Percentiles rank a stretch among this genome's conserved stretches.
phyloP scores from a whole-genome alignment of 495 filamentous ascomycete species.

The Aspergillus homomorphus region DNA sequence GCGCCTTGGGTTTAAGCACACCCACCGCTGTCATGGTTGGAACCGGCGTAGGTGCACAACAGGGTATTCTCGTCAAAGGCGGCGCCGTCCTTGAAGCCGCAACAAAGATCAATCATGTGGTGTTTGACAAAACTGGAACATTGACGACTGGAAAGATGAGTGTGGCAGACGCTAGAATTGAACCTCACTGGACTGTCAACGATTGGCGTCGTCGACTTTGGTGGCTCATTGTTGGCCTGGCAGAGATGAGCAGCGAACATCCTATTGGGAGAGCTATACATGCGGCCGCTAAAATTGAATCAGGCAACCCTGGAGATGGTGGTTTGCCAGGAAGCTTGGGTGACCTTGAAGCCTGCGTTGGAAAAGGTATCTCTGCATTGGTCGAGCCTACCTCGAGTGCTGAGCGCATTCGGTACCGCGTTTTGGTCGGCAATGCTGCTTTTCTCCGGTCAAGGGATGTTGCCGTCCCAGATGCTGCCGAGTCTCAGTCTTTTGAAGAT shows the following conservation, averaged over 20 bases:
- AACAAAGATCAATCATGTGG: constrained; percentile 85
- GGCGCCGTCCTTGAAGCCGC: constrained; percentile 90
- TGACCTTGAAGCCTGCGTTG: constrained; percentile 80
- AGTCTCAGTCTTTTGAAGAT: constrained; percentile 26
- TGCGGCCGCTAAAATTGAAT: constrained; percentile 64
- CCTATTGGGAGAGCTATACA: constrained; percentile 87
- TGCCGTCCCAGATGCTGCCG: constrained; percentile 60
- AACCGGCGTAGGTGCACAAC: constrained; percentile 92
- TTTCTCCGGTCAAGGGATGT: constrained; percentile 71
- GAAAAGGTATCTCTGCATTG: constrained; percentile 77
- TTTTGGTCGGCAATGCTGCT: constrained; percentile 76
- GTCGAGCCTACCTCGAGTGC: constrained; percentile 71
- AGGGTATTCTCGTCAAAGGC: constrained; percentile 95
- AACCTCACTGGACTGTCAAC: constrained; percentile 63
- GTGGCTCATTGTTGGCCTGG: constrained; percentile 92
- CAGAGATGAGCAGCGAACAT: constrained; percentile 93
- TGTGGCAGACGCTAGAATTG: constrained; percentile 67
- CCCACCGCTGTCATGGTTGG: constrained; percentile 99
- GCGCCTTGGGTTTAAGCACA: constrained; percentile 88
- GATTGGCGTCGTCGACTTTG: constrained; percentile 72
- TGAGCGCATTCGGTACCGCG: constrained; percentile 66
- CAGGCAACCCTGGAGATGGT: constrained; percentile 68
- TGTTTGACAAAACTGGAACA: constrained; percentile 99
- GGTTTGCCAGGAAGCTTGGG: constrained; percentile 77
- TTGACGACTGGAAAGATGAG: constrained; percentile 94